Evolutionary conservation across 306 rosid genomes (phyloP).

Genomic region (Acacia crassicarpa): DNA sequence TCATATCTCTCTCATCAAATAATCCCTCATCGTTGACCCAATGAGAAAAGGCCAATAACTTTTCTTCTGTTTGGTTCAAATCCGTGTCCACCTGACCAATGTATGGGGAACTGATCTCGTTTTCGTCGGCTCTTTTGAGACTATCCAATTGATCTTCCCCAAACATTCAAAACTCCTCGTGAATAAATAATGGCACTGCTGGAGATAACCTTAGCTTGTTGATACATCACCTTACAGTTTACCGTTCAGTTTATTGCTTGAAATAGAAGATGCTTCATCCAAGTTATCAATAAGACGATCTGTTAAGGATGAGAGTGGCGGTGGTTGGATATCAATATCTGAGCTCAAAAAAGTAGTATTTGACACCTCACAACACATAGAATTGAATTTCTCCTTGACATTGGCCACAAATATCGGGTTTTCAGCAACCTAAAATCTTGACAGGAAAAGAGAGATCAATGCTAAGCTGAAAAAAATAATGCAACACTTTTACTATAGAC

Average conservation of each 20-base stretch:
- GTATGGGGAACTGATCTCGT: conserved; percentile 30
- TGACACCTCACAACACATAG: conserved; percentile 38
- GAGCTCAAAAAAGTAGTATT: conserved; percentile 29
- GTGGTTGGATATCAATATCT: conserved; percentile 27
- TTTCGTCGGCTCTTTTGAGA: neutral
- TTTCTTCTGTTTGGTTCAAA: conserved; percentile 45
- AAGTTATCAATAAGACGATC: conserved; percentile 30
- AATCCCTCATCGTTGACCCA: conserved; percentile 38
- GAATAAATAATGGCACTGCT: conserved; percentile 37
- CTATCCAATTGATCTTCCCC: conserved; percentile 11
- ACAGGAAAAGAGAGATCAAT: conserved; percentile 31
- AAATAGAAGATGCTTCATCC: conserved; percentile 33
- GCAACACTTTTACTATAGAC: neutral
- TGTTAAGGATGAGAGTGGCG: conserved; percentile 17
- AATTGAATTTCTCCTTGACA: conserved; percentile 58
- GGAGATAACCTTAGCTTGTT: conserved; percentile 29
- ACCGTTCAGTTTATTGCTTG: conserved; percentile 30
- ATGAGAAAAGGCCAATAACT: conserved; percentile 41
- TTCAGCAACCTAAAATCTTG: conserved; percentile 71
- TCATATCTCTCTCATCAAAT: conserved; percentile 38
- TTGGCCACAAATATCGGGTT: conserved; percentile 50
- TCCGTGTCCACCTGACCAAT: conserved; percentile 40
- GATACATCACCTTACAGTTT: conserved; percentile 24
- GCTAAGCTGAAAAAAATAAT: conserved; percentile 27
- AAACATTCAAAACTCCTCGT: conserved; percentile 28